Percentiles rank a stretch among this genome's conserved stretches.
Evolutionary conservation across 2,329 filamentous ascomycete species (phyloP).

Genomic region (Pseudogymnoascus sp.): DNA sequence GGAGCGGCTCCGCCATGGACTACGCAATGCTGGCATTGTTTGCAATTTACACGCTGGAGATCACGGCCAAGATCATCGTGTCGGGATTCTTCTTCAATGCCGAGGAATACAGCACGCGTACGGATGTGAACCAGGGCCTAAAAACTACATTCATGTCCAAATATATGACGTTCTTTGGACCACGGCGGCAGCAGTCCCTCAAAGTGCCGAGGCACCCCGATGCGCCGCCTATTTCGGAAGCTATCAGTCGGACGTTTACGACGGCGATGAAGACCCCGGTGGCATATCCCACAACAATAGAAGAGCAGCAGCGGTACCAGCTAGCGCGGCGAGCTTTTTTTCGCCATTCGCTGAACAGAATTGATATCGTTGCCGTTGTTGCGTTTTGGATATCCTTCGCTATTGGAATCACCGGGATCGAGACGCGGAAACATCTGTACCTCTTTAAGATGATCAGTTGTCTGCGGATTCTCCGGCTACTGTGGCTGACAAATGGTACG

Average conservation of each 20-base stretch:
- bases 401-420: constrained; percentile 61
- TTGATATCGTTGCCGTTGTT: constrained; percentile 91
- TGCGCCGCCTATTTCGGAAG: constrained; percentile 35
- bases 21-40: constrained; percentile 70
- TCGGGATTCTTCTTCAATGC: constrained; percentile 91
- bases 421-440: constrained; percentile 65
- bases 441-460: constrained; percentile 96
- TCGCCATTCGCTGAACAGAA: constrained; percentile 87
- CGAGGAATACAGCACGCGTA: constrained; percentile 73
- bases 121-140: constrained; percentile 69
- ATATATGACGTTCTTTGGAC: constrained; percentile 71
- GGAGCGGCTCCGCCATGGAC: constrained; percentile 45
- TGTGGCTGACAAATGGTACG: constrained; percentile 88
- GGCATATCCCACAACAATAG: constrained; percentile 52
- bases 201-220: constrained; percentile 15
- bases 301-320: constrained; percentile 73
- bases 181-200: constrained; percentile 51
- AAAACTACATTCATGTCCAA: constrained; percentile 67
- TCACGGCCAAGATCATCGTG: constrained; percentile 76
- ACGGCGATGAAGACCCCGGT: constrained; percentile 49
- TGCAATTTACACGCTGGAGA: constrained; percentile 79
- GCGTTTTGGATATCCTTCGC: constrained; percentile 89
- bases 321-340: constrained; percentile 87
- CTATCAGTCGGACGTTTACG: constrained; percentile 66
- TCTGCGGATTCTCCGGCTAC: constrained; percentile 81